Conservation (phyloP, 2,329 filamentous ascomycete genomes). For the Phyllosticta capitalensis region DNA sequence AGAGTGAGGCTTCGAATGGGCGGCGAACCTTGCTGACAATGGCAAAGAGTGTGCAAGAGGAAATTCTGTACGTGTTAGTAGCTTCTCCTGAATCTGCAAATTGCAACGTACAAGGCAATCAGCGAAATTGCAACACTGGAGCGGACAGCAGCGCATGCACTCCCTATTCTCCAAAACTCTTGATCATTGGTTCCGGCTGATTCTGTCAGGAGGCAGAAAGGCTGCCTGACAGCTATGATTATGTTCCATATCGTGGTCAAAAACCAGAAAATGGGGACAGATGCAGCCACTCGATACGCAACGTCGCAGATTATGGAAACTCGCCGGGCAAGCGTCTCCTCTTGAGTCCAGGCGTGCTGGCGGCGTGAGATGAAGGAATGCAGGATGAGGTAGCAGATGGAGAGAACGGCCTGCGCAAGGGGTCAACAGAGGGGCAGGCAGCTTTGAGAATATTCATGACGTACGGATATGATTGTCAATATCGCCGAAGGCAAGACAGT, state of each 20-base stretch:
- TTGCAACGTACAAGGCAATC: constrained; percentile 23
- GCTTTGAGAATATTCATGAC: neutral
- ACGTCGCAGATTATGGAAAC: constrained; percentile 19
- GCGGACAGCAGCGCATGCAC: constrained; percentile 23
- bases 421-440: constrained; percentile 4
- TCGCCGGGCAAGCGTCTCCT: constrained; percentile 9
- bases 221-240: constrained; percentile 28
- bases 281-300: constrained; percentile 23
- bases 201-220: constrained; percentile 21
- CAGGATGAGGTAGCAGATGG: constrained; percentile 25
- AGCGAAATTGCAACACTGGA: constrained; percentile 23
- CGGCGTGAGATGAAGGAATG: constrained; percentile 26
- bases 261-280: constrained; percentile 27
- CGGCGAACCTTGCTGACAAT: constrained; percentile 25
- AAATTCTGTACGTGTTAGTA: constrained; percentile 17
- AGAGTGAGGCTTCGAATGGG: constrained; percentile 28
- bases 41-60: constrained; percentile 24
- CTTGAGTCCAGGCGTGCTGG: constrained; percentile 22
- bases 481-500: constrained; percentile 23
- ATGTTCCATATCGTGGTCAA: constrained; percentile 31
- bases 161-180: constrained; percentile 24
- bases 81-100: neutral
- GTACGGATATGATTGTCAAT: constrained; percentile 2
- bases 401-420: constrained; percentile 20
- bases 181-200: neutral